A percentile compares a stretch with the other conserved stretches of the same genome.
Conservation (phyloP, 225 moss, liverwort and hornwort species). For the Sphagnum tenellum region DNA sequence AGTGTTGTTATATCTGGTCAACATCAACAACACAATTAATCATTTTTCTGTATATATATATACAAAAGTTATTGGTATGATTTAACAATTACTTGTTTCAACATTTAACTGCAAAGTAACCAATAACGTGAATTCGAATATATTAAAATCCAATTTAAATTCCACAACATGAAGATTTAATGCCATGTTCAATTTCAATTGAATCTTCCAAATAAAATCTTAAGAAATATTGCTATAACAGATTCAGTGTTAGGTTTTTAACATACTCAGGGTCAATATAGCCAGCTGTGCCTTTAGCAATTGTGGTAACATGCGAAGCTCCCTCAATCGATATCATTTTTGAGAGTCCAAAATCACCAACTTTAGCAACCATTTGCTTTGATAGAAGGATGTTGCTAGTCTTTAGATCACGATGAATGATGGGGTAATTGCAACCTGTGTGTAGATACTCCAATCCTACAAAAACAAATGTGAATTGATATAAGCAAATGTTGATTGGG, state of each 20-base stretch:
- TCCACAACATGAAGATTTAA: too few species aligned
- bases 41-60: too few species aligned
- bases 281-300: constrained; percentile 66
- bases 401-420: constrained; percentile 86
- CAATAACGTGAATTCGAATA: too few species aligned
- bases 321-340: constrained; percentile 62
- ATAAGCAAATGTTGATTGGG: too few species aligned
- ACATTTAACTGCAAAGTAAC: too few species aligned
- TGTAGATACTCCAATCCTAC: constrained; percentile 74
- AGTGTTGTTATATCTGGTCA: constrained; percentile 34
- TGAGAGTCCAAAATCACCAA: constrained; percentile 80
- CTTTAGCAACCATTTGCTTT: constrained; percentile 56
- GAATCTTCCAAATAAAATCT: too few species aligned
- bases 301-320: constrained; percentile 55
- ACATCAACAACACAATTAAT: neutral
- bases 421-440: constrained; percentile 57
- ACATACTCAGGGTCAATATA: constrained; percentile 80
- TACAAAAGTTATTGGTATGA: too few species aligned
- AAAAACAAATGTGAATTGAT: neutral
- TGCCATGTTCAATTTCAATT: too few species aligned
- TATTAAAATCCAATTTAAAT: too few species aligned
- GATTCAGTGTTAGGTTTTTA: too few species aligned
- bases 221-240: too few species aligned
- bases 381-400: constrained; percentile 75
- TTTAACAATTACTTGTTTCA: too few species aligned